Conservation (phyloP, 768 basidiomycete species). For the Trametes cingulata region DNA sequence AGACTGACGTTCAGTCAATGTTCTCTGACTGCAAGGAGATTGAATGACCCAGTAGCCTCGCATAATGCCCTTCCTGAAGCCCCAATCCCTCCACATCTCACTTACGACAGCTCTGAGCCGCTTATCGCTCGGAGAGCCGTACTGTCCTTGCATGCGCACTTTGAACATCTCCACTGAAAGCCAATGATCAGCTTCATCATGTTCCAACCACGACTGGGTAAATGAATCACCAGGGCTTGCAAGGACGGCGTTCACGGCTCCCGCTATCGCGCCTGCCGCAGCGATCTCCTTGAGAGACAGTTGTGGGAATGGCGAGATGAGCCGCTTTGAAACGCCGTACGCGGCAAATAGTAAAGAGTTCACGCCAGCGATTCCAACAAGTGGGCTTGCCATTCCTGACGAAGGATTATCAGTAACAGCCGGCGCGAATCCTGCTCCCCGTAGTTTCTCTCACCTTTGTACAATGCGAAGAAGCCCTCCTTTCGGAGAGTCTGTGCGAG, state of each 20-base stretch:
- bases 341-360: conserved; percentile 95
- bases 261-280: conserved; percentile 88
- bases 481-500: conserved; percentile 74
- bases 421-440: not conserved
- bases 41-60: conserved; percentile 88
- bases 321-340: conserved; percentile 76
- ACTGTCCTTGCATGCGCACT: conserved; percentile 96
- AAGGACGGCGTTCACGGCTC: conserved; percentile 84
- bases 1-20: not conserved
- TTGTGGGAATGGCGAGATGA: conserved; percentile 88
- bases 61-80: conserved; percentile 89
- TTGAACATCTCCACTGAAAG: conserved; percentile 94
- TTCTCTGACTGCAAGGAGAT: too few relatives aligned
- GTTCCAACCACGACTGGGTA: not conserved
- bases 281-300: conserved; percentile 80
- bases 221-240: conserved; percentile 75
- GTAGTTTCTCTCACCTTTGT: conserved; percentile 78
- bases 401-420: not conserved
- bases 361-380: conserved; percentile 92
- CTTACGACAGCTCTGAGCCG: conserved; percentile 65
- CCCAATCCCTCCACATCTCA: conserved; percentile 89
- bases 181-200: conserved; percentile 7
- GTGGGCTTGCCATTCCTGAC: conserved; percentile 85
- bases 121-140: conserved; percentile 80
- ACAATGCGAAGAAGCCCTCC: conserved; percentile 91